These are phyloP conservation scores for Yarrowia phangngaensis DNA, from an alignment of 805 yeast genomes.

Conservation along the genomic window DNA sequence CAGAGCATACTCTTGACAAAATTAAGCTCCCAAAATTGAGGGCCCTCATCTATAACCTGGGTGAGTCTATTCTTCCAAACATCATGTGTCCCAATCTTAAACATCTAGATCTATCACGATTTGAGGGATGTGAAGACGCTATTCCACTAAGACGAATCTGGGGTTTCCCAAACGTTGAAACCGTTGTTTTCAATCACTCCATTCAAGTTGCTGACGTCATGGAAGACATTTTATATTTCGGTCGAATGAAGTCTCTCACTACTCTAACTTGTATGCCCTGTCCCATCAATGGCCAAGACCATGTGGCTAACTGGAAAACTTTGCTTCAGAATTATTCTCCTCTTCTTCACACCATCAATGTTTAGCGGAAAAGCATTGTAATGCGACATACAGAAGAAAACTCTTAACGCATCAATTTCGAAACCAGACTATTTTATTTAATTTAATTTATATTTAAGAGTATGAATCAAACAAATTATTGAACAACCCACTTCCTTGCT, in stretches of 20 bases:
- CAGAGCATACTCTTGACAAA: conserved; percentile 14
- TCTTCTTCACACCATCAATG: conserved; percentile 7
- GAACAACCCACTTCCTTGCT: too few relatives aligned
- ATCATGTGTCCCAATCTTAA: conserved; percentile 23
- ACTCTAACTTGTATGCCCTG: conserved; percentile 23
- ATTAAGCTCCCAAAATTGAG: conserved; percentile 24
- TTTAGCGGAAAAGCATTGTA: too few relatives aligned
- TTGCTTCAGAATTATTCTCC: conserved; percentile 19
- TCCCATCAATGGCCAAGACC: conserved; percentile 5
- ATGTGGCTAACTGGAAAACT: conserved; percentile 5
- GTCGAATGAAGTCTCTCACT: conserved; percentile 20
- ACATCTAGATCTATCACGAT: conserved; percentile 22
- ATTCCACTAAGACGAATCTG: conserved; percentile 23
- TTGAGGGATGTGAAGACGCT: conserved; percentile 23
- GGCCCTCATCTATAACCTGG: conserved; percentile 19
- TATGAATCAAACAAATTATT: too few relatives aligned
- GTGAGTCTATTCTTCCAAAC: conserved; percentile 19
- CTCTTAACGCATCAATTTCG: too few relatives aligned
- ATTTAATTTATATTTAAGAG: too few relatives aligned
- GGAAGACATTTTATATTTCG: conserved; percentile 24
- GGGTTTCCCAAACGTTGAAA: conserved; percentile 26
- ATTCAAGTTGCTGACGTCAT: conserved; percentile 18
- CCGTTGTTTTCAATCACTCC: conserved; percentile 20
- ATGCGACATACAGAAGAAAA: too few relatives aligned
- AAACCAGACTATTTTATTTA: too few relatives aligned